A percentile compares a stretch with the other conserved stretches of the same genome.
These are phyloP conservation scores for Cubamyces sp. DNA, from an alignment of 768 basidiomycete species.

Conservation along the genomic window DNA sequence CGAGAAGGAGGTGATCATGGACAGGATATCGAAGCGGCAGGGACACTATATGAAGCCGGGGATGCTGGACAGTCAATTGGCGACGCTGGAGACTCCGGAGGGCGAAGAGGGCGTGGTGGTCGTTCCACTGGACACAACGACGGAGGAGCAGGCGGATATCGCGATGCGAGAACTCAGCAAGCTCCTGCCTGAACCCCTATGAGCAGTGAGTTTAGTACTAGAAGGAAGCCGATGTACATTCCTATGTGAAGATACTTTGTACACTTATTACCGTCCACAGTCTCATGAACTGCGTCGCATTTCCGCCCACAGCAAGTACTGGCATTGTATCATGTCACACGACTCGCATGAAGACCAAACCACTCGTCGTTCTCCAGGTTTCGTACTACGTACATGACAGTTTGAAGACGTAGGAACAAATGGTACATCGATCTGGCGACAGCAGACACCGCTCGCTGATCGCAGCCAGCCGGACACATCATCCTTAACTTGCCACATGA, in stretches of 20 bases:
- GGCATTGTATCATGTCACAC: too few relatives aligned
- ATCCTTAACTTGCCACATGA: slow-evolving; percentile 28
- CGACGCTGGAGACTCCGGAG: slow-evolving; percentile 68
- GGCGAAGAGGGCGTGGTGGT: slow-evolving; percentile 71
- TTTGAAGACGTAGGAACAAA: slow-evolving; percentile 10
- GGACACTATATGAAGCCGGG: slow-evolving; percentile 84
- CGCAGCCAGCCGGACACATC: background rate
- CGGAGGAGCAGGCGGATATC: slow-evolving; percentile 55
- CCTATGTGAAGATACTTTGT: too few relatives aligned
- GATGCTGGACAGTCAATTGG: slow-evolving; percentile 83
- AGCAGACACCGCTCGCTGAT: background rate
- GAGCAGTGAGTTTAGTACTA: background rate
- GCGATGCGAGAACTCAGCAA: slow-evolving; percentile 48
- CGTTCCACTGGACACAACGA: slow-evolving; percentile 56
- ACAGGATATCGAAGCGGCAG: slow-evolving; percentile 63
- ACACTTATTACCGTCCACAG: too few relatives aligned
- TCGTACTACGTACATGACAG: slow-evolving; percentile 19
- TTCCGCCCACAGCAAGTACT: too few relatives aligned
- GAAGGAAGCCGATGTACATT: background rate
- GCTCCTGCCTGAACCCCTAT: slow-evolving; percentile 25
- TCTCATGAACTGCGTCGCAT: too few relatives aligned
- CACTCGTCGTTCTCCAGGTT: slow-evolving; percentile 3
- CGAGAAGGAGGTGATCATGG: slow-evolving; percentile 52
- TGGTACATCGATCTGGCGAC: background rate
- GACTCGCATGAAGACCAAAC: slow-evolving; percentile 1